Evolutionary conservation across 108 stramenopile species (phyloP), one percentile per base, ranked within the genome.

Genomic region (Mediolabrus comicus): DNA sequence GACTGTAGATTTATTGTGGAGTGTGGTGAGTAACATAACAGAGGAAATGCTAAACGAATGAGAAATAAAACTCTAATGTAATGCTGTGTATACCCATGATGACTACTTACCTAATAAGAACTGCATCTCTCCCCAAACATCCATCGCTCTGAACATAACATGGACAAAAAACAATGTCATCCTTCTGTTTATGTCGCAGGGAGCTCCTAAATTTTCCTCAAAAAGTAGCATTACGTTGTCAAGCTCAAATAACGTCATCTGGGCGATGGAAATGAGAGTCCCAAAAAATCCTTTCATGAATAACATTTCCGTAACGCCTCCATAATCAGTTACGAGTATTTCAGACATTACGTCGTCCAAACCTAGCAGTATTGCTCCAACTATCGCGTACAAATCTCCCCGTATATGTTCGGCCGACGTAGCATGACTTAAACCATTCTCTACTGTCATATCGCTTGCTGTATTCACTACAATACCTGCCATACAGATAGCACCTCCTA

Each of bases 351-450:
- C 75, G 41, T 98, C 97, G 54, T 93, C 97, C 3, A 87, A 46
- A 22, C 96, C 97, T 57, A 95, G 92, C 46, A 98, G 63, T 0
- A 89, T 31, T 3, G 97, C 94, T 3, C 97, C 98, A 0, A 74
- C 17, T 36, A 98, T 73, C 12, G 92, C 93, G 28, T 96, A 74
- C 14, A 95, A n/a, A 63, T 98, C 99, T 7, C 99, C 99, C 33
- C 63, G 67, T 8, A 86, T 34, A 61, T 84, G 85, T 38, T 90
- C 74, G 5, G 84, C 69, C 67, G 85, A 87, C 25, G 61, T 35
- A 10, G 46, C 59, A 59, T 53, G 24, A 3, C 54, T 63, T 16
- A 38, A 24, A 11, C 30, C 66, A 43, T 65, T 51, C 9, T 54
- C 67, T 25, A 22, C 46, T 53, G 80, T 60, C 52, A 86, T 83